Evolutionary conservation across 2,329 filamentous ascomycete genomes (phyloP).

Genomic region (Colletotrichum karsti): DNA sequence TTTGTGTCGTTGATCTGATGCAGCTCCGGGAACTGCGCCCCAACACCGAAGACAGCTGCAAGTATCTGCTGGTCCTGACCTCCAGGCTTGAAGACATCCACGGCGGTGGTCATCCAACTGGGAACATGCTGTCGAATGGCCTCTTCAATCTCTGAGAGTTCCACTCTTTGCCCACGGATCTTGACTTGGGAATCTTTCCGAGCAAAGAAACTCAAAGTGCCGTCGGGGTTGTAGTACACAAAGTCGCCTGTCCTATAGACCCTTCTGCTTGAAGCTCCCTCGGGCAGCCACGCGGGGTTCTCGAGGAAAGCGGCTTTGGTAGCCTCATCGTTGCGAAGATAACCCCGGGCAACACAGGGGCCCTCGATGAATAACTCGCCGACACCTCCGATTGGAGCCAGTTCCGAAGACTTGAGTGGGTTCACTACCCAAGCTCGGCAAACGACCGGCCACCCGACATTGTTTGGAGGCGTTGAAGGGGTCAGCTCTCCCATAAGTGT

Average conservation of each 20-base stretch:
- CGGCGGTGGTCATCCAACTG: background rate
- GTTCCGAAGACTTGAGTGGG: constrained; percentile 27
- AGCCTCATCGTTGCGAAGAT: background rate
- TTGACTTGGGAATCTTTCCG: constrained; percentile 63
- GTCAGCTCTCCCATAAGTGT: constrained; percentile 41
- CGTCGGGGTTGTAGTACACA: constrained; percentile 49
- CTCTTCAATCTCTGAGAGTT: constrained; percentile 38
- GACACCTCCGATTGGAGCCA: constrained; percentile 34
- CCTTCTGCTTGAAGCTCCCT: constrained; percentile 10
- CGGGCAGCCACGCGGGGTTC: background rate
- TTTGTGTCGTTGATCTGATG: background rate
- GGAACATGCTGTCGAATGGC: background rate
- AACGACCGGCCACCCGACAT: constrained; percentile 34
- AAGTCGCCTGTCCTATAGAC: constrained; percentile 61
- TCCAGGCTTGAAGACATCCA: constrained; percentile 8
- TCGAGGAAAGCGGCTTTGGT: constrained; percentile 8
- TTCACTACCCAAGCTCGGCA: constrained; percentile 35
- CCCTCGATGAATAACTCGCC: constrained; percentile 15
- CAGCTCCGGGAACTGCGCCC: background rate
- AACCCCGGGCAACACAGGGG: background rate
- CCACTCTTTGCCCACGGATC: constrained; percentile 59
- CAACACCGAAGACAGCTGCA: background rate
- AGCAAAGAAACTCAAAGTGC: constrained; percentile 53
- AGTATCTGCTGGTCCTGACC: background rate
- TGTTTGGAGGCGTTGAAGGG: background rate